A percentile compares a stretch with the other conserved stretches of the same genome.
phyloP scores from a whole-genome alignment of 257 asterid genomes.

The Solanum sitiens region DNA sequence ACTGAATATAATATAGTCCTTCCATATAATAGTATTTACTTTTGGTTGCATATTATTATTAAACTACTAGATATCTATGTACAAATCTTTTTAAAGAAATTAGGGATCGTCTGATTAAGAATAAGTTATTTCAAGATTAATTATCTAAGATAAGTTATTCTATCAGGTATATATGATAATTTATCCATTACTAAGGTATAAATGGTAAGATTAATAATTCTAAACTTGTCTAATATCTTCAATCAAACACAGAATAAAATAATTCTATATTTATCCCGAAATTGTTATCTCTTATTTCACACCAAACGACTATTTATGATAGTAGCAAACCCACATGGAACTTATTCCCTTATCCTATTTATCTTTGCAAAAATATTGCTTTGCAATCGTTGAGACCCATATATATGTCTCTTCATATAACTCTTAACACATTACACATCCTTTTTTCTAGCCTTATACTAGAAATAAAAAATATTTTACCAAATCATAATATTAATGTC shows the following conservation, averaged over 20 bases:
- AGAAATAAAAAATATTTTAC: too few species aligned
- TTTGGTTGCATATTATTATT: not conserved
- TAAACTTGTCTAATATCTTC: not conserved
- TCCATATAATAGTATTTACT: not conserved
- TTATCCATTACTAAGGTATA: not conserved
- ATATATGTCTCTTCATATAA: too few species aligned
- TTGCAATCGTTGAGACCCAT: not conserved
- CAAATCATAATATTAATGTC: not conserved
- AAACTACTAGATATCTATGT: not conserved
- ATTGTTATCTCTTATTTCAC: not conserved
- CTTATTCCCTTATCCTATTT: not conserved
- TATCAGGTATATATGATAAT: not conserved
- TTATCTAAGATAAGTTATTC: too few species aligned
- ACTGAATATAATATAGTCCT: too few species aligned
- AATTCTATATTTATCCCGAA: too few species aligned
- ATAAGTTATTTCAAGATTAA: too few species aligned
- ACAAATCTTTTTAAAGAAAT: not conserved
- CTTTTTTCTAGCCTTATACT: too few species aligned
- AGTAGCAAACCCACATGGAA: not conserved
- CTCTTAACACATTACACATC: too few species aligned
- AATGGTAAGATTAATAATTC: too few species aligned
- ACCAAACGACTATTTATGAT: too few species aligned
- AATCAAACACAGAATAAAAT: too few species aligned
- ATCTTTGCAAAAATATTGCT: not conserved
- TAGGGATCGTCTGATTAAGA: not conserved